Evolutionary conservation across 73 alveolate species (phyloP).

Genomic region (Paramecium sonneborni): DNA sequence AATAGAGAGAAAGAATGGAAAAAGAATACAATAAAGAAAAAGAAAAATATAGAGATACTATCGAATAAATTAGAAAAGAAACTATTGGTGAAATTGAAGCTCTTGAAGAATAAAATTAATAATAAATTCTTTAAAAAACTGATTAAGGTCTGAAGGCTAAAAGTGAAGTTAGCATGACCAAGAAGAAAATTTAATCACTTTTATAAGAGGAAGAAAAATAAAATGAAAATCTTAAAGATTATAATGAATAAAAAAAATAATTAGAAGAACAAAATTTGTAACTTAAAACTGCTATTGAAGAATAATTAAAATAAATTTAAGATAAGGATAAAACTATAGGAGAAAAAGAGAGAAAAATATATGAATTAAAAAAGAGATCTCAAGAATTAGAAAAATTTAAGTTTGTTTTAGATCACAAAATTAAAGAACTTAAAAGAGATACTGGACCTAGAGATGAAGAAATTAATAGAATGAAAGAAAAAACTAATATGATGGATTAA

Average conservation of each 20-base stretch:
- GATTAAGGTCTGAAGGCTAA: slow-evolving; percentile 81
- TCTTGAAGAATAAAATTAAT: slow-evolving; percentile 77
- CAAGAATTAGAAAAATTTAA: slow-evolving; percentile 97
- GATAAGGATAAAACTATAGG: slow-evolving; percentile 94
- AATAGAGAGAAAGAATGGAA: slow-evolving; percentile 77
- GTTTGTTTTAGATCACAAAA: slow-evolving; percentile 97
- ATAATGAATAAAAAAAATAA: slow-evolving; percentile 74
- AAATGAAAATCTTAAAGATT: slow-evolving; percentile 74
- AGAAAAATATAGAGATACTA: slow-evolving; percentile 43
- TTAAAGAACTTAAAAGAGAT: slow-evolving; percentile 96
- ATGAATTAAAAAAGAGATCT: slow-evolving; percentile 93
- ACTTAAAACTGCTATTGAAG: slow-evolving; percentile 73
- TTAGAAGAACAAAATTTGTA: slow-evolving; percentile 70
- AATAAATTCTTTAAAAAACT: slow-evolving; percentile 76
- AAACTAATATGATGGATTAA: slow-evolving; percentile 95
- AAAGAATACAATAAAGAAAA: slow-evolving; percentile 61
- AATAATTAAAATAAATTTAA: slow-evolving; percentile 85
- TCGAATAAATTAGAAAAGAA: slow-evolving; percentile 54
- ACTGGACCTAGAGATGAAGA: slow-evolving; percentile 97
- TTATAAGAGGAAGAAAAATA: slow-evolving; percentile 72
- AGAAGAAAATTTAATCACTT: slow-evolving; percentile 71
- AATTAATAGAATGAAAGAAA: slow-evolving; percentile 89
- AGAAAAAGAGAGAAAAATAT: slow-evolving; percentile 95
- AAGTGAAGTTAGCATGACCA: slow-evolving; percentile 77
- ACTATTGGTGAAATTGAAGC: slow-evolving; percentile 79